Evolutionary conservation across 106 monocot genomes (phyloP), one percentile per base, ranked within the genome.

Genomic region (Dendrobium chrysotoxum): DNA sequence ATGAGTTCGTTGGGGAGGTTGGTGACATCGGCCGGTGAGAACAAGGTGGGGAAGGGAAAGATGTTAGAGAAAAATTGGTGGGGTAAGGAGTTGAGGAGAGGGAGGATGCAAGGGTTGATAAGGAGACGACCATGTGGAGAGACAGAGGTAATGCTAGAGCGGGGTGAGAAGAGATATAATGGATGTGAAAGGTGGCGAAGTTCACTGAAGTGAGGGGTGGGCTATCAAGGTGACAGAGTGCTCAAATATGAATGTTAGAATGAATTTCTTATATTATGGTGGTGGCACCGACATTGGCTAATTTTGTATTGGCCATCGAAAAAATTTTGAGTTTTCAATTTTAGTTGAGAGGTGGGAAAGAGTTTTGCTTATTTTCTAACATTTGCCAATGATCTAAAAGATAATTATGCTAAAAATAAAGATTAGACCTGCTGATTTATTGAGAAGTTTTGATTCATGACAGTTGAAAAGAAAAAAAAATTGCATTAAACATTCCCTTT

Each of bases 41-140:
- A 4, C 41, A 77, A 7, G 77, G 55, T 41, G 9, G 85, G 88
- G 61, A 78, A 86, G 53, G 80, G 79, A 73, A 47, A 85, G 76
- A 82, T 76, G 72, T 88, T 85, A 57, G 84, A 81, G 88, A 92
- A 92, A 80, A 88, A 88, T 70, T 64, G 72, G 45, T 79, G 85
- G 28, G 77, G 58, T 80, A 64, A 66, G 61, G 26, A 31, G 53
- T 79, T 20, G 66, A 28, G 21, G 80, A 82, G 40, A 66, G 57
- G 57, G n/a, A 77, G 79, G 17, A 53, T 76, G 16, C 5, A 44
- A 77, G 23, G 79, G 81, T 72, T 87, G 79, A 82, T 53, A 72
- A 78, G 93, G 85, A 40, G 96, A 94, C 0, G 94, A 94, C 87
- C 88, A 97, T 9, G 80, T 55, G 72, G 85, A 78, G 81, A 88